Conservation (phyloP, 768 basidiomycete genomes). For the Cystobasidium onofrii region DNA sequence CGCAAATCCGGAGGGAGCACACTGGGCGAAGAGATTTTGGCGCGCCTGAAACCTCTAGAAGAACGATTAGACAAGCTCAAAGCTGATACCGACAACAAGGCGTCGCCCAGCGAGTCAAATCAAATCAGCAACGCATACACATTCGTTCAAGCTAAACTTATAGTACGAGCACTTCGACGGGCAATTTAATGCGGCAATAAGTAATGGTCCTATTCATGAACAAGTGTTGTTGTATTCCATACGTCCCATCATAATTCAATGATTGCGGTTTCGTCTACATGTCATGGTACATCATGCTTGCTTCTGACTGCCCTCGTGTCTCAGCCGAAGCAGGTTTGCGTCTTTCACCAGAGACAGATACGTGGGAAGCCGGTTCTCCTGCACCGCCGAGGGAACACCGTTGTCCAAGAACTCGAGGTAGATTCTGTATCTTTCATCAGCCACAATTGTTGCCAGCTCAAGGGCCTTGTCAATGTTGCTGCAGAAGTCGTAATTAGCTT, state of each 20-base stretch:
- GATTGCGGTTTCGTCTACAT: not conserved
- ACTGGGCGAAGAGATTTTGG: not conserved
- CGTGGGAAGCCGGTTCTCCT: conserved; percentile 58
- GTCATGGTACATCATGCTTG: not conserved
- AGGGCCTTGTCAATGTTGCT: conserved; percentile 72
- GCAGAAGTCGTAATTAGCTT: too few relatives aligned
- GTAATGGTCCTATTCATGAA: not conserved
- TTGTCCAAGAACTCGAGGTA: conserved; percentile 69
- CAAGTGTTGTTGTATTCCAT: not conserved
- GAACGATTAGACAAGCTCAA: not conserved
- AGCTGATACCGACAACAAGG: not conserved
- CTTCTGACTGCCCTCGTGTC: conserved; percentile 40
- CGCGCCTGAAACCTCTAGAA: not conserved
- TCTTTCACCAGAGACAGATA: conserved; percentile 67
- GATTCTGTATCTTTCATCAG: conserved; percentile 73
- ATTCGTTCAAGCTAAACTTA: not conserved
- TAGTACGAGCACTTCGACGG: not conserved
- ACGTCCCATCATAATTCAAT: too few relatives aligned
- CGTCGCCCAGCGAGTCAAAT: not conserved
- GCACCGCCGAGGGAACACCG: conserved; percentile 44
- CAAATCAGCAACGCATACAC: not conserved
- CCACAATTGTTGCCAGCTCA: conserved; percentile 71
- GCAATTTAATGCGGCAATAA: not conserved
- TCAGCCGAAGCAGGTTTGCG: conserved; percentile 63
- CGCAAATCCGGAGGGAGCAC: not conserved